Base-by-base conservation (phyloP, 2,329 filamentous ascomycete genomes). In the Chaetomium olivaceum region DNA sequence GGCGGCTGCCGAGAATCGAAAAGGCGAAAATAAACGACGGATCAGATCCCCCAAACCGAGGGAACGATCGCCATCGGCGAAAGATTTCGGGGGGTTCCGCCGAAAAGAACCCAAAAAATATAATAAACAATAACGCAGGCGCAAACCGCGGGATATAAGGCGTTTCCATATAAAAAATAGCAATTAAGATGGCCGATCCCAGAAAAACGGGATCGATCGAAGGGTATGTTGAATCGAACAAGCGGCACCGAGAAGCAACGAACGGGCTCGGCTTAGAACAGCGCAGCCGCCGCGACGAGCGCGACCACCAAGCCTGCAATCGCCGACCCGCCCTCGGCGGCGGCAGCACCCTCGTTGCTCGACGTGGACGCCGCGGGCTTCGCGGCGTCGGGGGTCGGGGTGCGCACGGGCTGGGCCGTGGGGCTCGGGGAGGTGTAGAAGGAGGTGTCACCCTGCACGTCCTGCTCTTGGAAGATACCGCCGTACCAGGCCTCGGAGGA, bases 251-350 rank as follows among this genome's bases (percentile, higher is more conserved):
- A 7, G 19, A 48, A 21, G n/a, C 6, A 6, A 46, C 7, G 4
- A n/a, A 46, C 4, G 46, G 46, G 6, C 3, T 3, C 39, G 16
- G n/a, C 58, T 67, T 56, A 85, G 68, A 81, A 80, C 68, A 85
- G 76, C 70, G 79, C 83, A 19, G 80, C 80, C 29, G 84, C 81
- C 27, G 83, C 85, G 36, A 86, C 77, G 54, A 87, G 79, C 61
- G 85, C 85, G 55, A 87, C 79, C 52, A 87, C 77, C 25, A 87
- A 78, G 55, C 85, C 83, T 8, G 79, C 83, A 48, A 85, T 74
- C 58, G 85, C 83, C 58, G 81, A 79, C 61, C 80, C 81, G 58
- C 82, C 81, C 69, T 85, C 80, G 19, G 78, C 77, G 6, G 78
- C 78, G 6, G 72, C 76, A 5, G 72, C 73, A 23, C 79, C 81